Base-by-base conservation (phyloP, 2,329 filamentous ascomycete genomes). In the Fusarium tuaranense region DNA sequence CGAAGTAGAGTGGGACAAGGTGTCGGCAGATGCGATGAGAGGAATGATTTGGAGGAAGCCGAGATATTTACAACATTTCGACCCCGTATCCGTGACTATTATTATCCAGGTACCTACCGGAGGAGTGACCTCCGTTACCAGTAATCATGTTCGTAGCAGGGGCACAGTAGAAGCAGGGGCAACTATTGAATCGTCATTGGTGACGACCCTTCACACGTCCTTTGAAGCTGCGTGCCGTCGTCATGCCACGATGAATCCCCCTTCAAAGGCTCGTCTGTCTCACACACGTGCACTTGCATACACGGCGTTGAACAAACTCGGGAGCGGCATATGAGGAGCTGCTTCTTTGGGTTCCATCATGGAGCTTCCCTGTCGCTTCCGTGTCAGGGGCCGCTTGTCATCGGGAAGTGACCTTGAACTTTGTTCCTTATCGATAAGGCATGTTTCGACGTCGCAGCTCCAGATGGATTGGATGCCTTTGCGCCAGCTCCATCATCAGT, bases 351-450 rank as follows among this genome's bases (percentile, higher is more conserved):
- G 59, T 67, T 44, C 48, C 38, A 53, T 30, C 46, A 58, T 58
- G 48, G 48, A 64, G 27, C 48, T 64, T 44, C 66, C 69, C 69
- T 75, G 72, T 65, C 55, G 60, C 13, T 36, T 39, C 59, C 20
- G 39, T 44, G 38, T 57, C 41, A 70, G 59, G 55, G 14, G 58
- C 38, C 53, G 53, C 46, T 57, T 62, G 61, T 38, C 60, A 55
- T 55, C 30, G 38, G 59, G 51, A 51, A 32, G 59, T 22, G 14
- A 53, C 22, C 41, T 48, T 57, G 59, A 75, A 65, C 63, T 75
- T 63, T 67, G 51, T 48, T 65, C 36, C 72, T 74, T 74, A 74
- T 74, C 72, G 72, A 74, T 74, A 74, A 74, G 72, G 12, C 32
- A 53, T 55, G 61, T 57, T 70, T 70, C 63, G 69, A 74, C 66